Evolutionary conservation across 1,284 basidiomycete genomes (phyloP).

Genomic region (Filobasidium uniguttulatum): DNA sequence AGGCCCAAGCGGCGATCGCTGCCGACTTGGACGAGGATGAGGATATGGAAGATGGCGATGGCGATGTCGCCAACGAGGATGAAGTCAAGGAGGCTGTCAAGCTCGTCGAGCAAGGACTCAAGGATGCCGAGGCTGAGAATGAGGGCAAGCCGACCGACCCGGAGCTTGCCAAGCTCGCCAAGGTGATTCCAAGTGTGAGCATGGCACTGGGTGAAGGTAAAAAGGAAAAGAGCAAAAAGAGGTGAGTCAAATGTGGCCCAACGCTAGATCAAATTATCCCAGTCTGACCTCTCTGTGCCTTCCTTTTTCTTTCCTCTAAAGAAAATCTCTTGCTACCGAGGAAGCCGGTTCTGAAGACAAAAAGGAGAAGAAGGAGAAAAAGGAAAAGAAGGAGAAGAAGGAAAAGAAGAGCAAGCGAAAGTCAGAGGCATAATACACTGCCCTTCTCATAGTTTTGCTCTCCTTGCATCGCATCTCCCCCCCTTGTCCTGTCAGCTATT

Average conservation of each 20-base stretch:
- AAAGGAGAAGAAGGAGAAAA: slow-evolving; percentile 45
- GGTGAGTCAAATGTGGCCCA: slow-evolving; percentile 41
- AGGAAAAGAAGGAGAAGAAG: slow-evolving; percentile 68
- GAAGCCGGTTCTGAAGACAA: slow-evolving; percentile 28
- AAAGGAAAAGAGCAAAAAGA: slow-evolving; percentile 39
- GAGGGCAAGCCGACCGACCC: slow-evolving; percentile 23
- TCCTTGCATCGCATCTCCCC: no score
- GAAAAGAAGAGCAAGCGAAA: slow-evolving; percentile 42
- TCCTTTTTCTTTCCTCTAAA: not conserved
- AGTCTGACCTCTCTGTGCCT: not conserved
- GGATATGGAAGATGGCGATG: slow-evolving; percentile 53
- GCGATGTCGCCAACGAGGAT: slow-evolving; percentile 41
- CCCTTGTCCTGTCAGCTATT: no score
- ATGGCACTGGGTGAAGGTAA: slow-evolving; percentile 45
- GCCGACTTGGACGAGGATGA: slow-evolving; percentile 51
- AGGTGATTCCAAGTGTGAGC: slow-evolving; percentile 37
- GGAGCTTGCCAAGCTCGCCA: slow-evolving; percentile 30
- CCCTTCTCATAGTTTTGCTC: no score
- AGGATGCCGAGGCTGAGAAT: slow-evolving; percentile 22
- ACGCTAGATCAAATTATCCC: not conserved
- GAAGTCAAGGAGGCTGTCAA: slow-evolving; percentile 31
- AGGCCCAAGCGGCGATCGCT: slow-evolving; percentile 67
- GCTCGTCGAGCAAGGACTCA: slow-evolving; percentile 44
- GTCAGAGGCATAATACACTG: slow-evolving; percentile 26
- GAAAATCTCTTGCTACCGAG: slow-evolving; percentile 10